A percentile compares a stretch with the other conserved stretches of the same genome.
These are phyloP conservation scores for Fusarium piperis DNA, from an alignment of 2,329 filamentous ascomycete species.

Conservation along the genomic window DNA sequence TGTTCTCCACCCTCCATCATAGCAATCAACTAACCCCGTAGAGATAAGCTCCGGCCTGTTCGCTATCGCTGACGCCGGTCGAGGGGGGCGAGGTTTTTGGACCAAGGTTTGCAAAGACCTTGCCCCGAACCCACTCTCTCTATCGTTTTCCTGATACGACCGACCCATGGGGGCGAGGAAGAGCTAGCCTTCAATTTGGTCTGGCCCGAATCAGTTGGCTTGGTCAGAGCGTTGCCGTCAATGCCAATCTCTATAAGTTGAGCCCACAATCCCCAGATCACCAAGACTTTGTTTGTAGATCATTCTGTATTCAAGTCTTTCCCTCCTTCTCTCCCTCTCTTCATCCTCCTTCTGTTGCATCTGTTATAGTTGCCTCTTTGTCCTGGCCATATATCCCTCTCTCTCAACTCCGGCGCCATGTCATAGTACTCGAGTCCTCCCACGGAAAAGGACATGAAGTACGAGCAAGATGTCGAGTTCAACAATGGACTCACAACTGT, in stretches of 20 bases:
- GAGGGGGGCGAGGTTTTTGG: neutral
- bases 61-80: conserved; percentile 10
- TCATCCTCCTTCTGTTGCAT: neutral
- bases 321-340: neutral
- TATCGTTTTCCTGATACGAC: neutral
- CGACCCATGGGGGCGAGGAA: conserved; percentile 2
- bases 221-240: conserved; percentile 4
- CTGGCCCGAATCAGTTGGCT: neutral
- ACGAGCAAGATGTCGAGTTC: conserved; percentile 15
- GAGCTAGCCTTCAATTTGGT: neutral
- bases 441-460: conserved; percentile 27
- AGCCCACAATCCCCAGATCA: conserved; percentile 29
- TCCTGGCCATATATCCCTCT: neutral
- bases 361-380: neutral
- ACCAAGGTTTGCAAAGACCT: neutral
- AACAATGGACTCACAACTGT: neutral
- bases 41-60: conserved; percentile 1
- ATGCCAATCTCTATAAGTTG: conserved; percentile 27
- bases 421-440: conserved; percentile 19
- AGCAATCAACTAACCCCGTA: neutral
- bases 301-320: conserved; percentile 7
- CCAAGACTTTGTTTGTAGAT: neutral
- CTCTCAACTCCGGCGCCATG: conserved; percentile 6
- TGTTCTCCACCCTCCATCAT: conserved; percentile 9
- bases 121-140: neutral